Evolutionary conservation across 768 basidiomycete genomes (phyloP), one percentile per base, ranked within the genome.

Genomic region (Kwoniella shandongensis): DNA sequence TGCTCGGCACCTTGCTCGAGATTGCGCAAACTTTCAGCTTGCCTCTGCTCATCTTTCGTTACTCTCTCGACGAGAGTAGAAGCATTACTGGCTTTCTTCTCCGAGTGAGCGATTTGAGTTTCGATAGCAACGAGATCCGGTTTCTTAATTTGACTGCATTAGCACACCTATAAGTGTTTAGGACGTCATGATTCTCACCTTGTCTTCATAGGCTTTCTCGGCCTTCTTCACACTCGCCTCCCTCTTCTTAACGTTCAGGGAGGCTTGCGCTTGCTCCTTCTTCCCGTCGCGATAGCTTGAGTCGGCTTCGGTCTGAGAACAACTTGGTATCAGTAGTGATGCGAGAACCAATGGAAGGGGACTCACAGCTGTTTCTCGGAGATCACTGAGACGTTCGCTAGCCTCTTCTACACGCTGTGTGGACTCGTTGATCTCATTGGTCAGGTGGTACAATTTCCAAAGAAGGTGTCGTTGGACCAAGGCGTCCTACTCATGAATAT

Each of bases 191-290:
- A 60, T 32, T 29, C 81, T 36, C 35, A 87, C 92, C 80, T 89
- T 90, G 15, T 81, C 84, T 57, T 97, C 94, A 8, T 93, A 76
- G 0, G 84, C 80, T 76, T 93, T 97, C 77, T 97, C 93, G 0
- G 87, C 87, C 75, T 87, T 89, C 79, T 96, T 96, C 56, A 94
- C 86, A 42, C 78, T 83, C 77, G 86, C 87, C 77, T 99, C 92
- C 63, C 87, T 86, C 78, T 88, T 88, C 79, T 86, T 83, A 0
- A 91, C 86, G 4, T 80, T 78, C 8, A 85, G 82, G 17, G 89
- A 82, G 6, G 86, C 85, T 73, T 83, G 86, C 2, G 89, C 90
- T 69, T 94, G 90, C 27, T 86, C 86, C 40, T 86, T 82, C 22
- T 90, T 83, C 0, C 88, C 89, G 4, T 80, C 79, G 18, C 88